Conservation (phyloP, 257 asterid species). For the Prunella vulgaris region DNA sequence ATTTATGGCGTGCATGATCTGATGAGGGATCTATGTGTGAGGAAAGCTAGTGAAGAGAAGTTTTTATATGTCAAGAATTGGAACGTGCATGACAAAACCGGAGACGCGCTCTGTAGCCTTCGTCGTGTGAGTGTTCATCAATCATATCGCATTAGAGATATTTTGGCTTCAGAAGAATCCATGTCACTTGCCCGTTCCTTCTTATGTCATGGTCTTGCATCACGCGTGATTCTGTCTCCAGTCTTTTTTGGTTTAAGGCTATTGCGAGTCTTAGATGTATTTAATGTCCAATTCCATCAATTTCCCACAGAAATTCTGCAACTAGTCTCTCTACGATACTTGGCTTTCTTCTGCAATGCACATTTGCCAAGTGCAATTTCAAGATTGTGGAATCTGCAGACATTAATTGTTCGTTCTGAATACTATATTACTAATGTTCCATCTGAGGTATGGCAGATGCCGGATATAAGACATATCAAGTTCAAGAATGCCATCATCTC, state of each 20-base stretch:
- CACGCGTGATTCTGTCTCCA: not conserved
- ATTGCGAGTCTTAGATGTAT: not conserved
- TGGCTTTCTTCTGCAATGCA: not conserved
- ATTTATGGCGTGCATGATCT: constrained; percentile 23
- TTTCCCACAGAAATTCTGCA: not conserved
- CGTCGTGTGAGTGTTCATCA: not conserved
- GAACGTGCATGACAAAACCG: not conserved
- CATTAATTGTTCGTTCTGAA: not conserved
- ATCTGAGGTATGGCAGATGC: not conserved
- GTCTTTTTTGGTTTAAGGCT: not conserved
- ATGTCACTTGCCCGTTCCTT: constrained; percentile 2
- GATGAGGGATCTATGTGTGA: constrained; percentile 21
- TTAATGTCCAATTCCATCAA: not conserved
- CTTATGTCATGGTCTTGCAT: not conserved
- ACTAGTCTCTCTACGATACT: not conserved
- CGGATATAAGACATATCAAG: not conserved
- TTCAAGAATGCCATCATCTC: not conserved
- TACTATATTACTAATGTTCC: not conserved
- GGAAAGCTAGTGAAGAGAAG: constrained; percentile 14
- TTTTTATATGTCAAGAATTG: not conserved
- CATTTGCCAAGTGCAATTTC: not conserved
- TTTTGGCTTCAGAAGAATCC: not conserved
- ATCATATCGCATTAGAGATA: not conserved
- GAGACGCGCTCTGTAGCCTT: not conserved
- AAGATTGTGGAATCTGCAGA: not conserved